Percentiles rank a stretch among this genome's conserved stretches.
Evolutionary conservation across 768 basidiomycete genomes (phyloP).

Genomic region (Auricularia sp.): DNA sequence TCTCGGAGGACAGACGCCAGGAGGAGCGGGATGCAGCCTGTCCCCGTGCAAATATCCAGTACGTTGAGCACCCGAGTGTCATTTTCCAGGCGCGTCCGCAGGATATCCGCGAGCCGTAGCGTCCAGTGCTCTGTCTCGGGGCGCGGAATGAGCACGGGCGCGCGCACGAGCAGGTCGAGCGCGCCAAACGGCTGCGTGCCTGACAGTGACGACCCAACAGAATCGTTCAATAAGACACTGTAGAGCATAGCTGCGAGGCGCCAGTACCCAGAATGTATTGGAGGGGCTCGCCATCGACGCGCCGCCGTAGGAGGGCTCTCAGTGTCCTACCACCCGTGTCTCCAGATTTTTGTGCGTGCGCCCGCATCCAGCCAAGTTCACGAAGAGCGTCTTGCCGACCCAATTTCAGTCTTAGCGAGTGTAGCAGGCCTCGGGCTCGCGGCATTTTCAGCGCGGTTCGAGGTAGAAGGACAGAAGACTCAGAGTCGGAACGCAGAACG

Average conservation of each 20-base stretch:
- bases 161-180: slow-evolving; percentile 57
- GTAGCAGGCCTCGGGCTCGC: neutral
- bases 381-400: slow-evolving; percentile 12
- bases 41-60: slow-evolving; percentile 88
- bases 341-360: slow-evolving; percentile 15
- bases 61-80: slow-evolving; percentile 31
- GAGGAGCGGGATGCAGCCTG: slow-evolving; percentile 85
- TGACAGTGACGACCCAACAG: slow-evolving; percentile 10
- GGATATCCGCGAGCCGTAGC: slow-evolving; percentile 42
- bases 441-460: neutral
- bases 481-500: too few relatives aligned
- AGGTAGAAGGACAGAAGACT: too few relatives aligned
- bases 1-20: slow-evolving; percentile 21
- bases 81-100: slow-evolving; percentile 26
- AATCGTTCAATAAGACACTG: neutral
- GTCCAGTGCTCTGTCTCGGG: slow-evolving; percentile 90
- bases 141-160: slow-evolving; percentile 86
- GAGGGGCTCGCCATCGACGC: slow-evolving; percentile 64
- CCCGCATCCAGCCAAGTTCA: slow-evolving; percentile 43
- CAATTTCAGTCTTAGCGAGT: neutral
- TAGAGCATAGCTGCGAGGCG: slow-evolving; percentile 12
- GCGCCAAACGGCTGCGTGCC: slow-evolving; percentile 87
- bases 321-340: neutral
- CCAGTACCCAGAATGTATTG: slow-evolving; percentile 78
- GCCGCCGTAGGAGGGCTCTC: slow-evolving; percentile 41